Percentiles rank a stretch among this genome's conserved stretches.
These are phyloP conservation scores for Microbotryum silenes-acaulis DNA, from an alignment of 1,284 basidiomycete species.

Conservation along the genomic window DNA sequence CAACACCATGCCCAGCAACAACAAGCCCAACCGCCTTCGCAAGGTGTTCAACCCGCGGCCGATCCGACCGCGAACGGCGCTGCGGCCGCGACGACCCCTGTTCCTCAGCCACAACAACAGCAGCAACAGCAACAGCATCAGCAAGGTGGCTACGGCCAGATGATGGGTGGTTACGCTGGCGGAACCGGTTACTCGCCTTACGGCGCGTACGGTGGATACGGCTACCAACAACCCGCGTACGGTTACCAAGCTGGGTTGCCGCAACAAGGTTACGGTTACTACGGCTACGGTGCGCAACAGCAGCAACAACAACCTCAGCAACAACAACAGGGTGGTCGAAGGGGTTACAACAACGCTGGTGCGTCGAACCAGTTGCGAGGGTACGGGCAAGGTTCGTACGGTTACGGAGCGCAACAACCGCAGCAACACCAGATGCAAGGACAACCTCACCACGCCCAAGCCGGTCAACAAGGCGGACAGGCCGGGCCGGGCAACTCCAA, in stretches of 20 bases:
- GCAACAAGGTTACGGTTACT: not conserved
- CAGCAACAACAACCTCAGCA: slow-evolving; percentile 7
- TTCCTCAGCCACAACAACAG: too few relatives aligned
- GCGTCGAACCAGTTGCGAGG: slow-evolving; percentile 2
- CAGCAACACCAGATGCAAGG: slow-evolving; percentile 4
- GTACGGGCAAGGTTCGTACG: not conserved
- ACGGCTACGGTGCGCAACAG: slow-evolving; percentile 25
- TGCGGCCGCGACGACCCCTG: too few relatives aligned
- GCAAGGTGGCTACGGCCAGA: too few relatives aligned
- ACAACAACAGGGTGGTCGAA: not conserved
- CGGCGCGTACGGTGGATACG: too few relatives aligned
- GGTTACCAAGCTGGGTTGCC: too few relatives aligned
- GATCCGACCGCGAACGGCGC: too few relatives aligned
- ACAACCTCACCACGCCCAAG: not conserved
- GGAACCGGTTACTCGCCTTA: too few relatives aligned
- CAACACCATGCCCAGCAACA: slow-evolving; percentile 18
- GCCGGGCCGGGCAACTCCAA: too few relatives aligned
- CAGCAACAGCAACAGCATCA: too few relatives aligned
- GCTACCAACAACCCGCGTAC: too few relatives aligned
- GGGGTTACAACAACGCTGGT: slow-evolving; percentile 1
- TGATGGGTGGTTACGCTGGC: too few relatives aligned
- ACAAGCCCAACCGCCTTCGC: slow-evolving; percentile 1
- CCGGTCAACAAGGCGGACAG: slow-evolving; percentile 1
- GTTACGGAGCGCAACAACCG: not conserved
- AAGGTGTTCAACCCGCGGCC: not conserved